A percentile compares a stretch with the other conserved stretches of the same genome.
These are phyloP conservation scores for Aspergillus alliaceus DNA, from an alignment of 2,329 filamentous ascomycete genomes.

Conservation along the genomic window DNA sequence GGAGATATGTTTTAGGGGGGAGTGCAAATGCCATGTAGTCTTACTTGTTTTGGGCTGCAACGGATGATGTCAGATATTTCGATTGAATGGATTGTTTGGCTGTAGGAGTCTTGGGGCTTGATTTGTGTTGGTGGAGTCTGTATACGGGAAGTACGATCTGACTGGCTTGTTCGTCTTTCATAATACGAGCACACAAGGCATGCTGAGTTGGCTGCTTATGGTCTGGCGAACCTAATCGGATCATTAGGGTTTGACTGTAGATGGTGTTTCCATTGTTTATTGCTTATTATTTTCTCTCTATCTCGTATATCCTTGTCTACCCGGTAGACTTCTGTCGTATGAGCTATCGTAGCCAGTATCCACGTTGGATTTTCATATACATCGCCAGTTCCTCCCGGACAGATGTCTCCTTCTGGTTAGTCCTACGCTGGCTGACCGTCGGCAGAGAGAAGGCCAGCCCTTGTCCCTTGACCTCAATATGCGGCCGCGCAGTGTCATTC, in stretches of 20 bases:
- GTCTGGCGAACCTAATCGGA: neutral
- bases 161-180: neutral
- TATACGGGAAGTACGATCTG: neutral
- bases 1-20: neutral
- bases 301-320: neutral
- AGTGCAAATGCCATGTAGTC: neutral
- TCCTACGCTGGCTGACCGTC: slow-evolving; percentile 2
- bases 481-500: slow-evolving; percentile 15
- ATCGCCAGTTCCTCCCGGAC: slow-evolving; percentile 28
- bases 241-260: neutral
- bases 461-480: slow-evolving; percentile 10
- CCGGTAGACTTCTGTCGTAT: neutral
- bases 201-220: neutral
- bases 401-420: slow-evolving; percentile 22
- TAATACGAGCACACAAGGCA: neutral
- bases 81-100: neutral
- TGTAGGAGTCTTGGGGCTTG: no score
- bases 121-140: no score
- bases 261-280: neutral
- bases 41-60: neutral
- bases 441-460: slow-evolving; percentile 11
- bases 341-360: slow-evolving; percentile 27
- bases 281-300: neutral
- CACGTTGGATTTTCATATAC: slow-evolving; percentile 26
- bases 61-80: neutral